Evolutionary conservation across 1,284 basidiomycete genomes (phyloP).

Genomic region (Tylopilus orsonianus): DNA sequence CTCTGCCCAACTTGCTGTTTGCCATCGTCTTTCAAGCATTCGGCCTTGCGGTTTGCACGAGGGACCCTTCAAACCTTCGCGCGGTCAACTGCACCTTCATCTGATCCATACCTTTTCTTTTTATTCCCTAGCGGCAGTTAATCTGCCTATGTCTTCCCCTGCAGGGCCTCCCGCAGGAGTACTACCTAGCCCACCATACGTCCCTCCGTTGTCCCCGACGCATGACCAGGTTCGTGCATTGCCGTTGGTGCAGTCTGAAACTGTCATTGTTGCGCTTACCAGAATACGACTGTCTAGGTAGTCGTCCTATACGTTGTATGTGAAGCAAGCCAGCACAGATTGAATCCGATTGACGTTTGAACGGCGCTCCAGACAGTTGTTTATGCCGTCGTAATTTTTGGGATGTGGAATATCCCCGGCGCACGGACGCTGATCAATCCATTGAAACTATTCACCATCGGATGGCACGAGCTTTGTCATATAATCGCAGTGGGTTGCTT

Average conservation of each 20-base stretch:
- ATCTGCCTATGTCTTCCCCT: conserved; percentile 33
- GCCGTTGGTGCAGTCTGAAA: conserved; percentile 13
- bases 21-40: conserved; percentile 9
- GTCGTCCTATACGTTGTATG: conserved; percentile 74
- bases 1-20: conserved; percentile 10
- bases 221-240: conserved; percentile 42
- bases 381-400: conserved; percentile 78
- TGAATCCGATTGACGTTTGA: conserved; percentile 13
- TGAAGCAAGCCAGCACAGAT: conserved; percentile 21
- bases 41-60: conserved; percentile 37
- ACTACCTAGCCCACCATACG: conserved; percentile 24
- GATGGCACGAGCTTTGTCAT: conserved; percentile 83
- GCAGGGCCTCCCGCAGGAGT: conserved; percentile 36
- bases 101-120: conserved; percentile 20
- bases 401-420: conserved; percentile 78
- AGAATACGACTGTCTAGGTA: conserved; percentile 40
- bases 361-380: conserved; percentile 59
- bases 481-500: conserved; percentile 59
- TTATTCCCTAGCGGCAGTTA: conserved; percentile 21
- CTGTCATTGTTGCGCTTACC: conserved; percentile 28
- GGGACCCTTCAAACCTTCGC: conserved; percentile 25
- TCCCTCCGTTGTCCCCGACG: conserved; percentile 37
- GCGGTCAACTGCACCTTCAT: conserved; percentile 14
- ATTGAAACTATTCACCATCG: conserved; percentile 80
- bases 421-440: conserved; percentile 74